Percentiles rank a stretch among this genome's conserved stretches.
Evolutionary conservation across 495 filamentous ascomycete genomes (phyloP).

Genomic region (Lichina pygmaea): DNA sequence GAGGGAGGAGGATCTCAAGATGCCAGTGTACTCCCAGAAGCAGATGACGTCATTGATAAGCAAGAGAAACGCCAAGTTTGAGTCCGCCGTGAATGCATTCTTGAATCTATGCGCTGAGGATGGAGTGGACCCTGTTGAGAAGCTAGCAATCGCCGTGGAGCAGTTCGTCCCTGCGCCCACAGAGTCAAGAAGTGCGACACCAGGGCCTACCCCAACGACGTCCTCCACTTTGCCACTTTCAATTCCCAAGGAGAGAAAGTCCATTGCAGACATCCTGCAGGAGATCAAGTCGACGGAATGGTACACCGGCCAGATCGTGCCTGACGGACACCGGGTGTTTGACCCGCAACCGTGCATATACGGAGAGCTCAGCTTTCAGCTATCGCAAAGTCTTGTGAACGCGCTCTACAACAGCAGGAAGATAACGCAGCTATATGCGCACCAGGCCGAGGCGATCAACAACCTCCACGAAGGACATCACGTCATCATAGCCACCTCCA

Average conservation of each 20-base stretch:
- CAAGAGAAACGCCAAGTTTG: conserved; percentile 71
- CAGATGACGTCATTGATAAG: conserved; percentile 79
- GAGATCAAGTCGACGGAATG: conserved; percentile 62
- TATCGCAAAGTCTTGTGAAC: conserved; percentile 82
- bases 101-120: conserved; percentile 43
- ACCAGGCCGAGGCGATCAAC: conserved; percentile 92
- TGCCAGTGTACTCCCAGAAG: conserved; percentile 82
- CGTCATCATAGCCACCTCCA: conserved; percentile 85
- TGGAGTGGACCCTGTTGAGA: conserved; percentile 36
- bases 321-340: conserved; percentile 79
- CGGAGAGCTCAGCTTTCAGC: conserved; percentile 59
- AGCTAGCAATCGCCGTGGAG: conserved; percentile 23
- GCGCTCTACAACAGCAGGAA: conserved; percentile 72
- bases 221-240: conserved; percentile 22
- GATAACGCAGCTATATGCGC: conserved; percentile 72
- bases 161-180: conserved; percentile 20
- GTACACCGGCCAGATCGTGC: conserved; percentile 84
- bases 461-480: conserved; percentile 55
- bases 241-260: conserved; percentile 64
- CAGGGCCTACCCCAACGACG: conserved; percentile 8
- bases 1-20: conserved; percentile 58
- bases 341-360: conserved; percentile 63
- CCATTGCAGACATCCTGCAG: conserved; percentile 57
- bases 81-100: conserved; percentile 48
- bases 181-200: conserved; percentile 7